These are phyloP conservation scores for Ophiostoma australiae DNA, from an alignment of 2,329 filamentous ascomycete species.

Conservation along the genomic window DNA sequence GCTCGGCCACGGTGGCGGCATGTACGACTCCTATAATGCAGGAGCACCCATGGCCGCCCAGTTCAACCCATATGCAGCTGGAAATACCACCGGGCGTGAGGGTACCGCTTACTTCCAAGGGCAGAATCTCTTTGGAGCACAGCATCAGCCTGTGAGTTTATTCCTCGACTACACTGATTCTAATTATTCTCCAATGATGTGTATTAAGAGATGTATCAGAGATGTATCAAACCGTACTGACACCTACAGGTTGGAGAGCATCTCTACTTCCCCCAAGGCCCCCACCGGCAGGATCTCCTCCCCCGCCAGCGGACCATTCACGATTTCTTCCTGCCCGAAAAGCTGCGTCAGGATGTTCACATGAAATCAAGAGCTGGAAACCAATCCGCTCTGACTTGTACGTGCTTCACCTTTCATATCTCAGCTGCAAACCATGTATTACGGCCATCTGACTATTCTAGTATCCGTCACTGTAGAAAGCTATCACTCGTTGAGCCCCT, in stretches of 20 bases:
- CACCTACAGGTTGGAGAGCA: conserved; percentile 71
- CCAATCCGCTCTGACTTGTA: conserved; percentile 67
- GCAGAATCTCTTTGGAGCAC: conserved; percentile 48
- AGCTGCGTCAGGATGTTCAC: conserved; percentile 80
- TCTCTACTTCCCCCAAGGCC: conserved; percentile 80
- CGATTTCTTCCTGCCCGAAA: conserved; percentile 87
- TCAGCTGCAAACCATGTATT: background rate
- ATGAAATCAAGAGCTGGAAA: conserved; percentile 80
- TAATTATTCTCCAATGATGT: too few species aligned
- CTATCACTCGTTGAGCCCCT: conserved; percentile 85
- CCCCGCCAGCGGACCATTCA: conserved; percentile 82
- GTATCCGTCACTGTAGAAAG: conserved; percentile 59
- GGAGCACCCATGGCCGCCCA: conserved; percentile 33
- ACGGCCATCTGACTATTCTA: conserved; percentile 22
- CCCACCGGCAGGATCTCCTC: conserved; percentile 73
- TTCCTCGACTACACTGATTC: too few species aligned
- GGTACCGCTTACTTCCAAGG: conserved; percentile 63
- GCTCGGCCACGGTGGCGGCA: conserved; percentile 17
- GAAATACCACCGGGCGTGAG: conserved; percentile 56
- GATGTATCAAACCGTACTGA: conserved; percentile 3
- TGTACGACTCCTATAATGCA: conserved; percentile 23
- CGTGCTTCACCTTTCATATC: background rate
- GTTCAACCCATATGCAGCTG: conserved; percentile 68
- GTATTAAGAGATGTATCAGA: too few species aligned
- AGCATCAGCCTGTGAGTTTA: conserved; percentile 55